Base-by-base conservation (phyloP, 1,139 yeast species). In the Lodderomyces metapsilosis region DNA sequence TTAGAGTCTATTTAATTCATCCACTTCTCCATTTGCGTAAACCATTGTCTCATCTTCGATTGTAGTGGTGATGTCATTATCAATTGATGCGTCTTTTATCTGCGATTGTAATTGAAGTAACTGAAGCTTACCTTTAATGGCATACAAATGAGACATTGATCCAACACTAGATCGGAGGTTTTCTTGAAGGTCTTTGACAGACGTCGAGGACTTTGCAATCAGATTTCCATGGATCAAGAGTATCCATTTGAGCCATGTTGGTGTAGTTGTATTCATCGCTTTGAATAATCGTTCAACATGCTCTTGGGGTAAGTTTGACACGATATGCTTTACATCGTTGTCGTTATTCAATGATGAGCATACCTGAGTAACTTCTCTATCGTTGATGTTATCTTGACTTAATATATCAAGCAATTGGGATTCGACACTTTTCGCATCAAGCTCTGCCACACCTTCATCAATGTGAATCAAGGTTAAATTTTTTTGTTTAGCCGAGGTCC, bases 231-330 rank as follows among this genome's bases (percentile, higher is more conserved):
- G 71, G 10, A 66, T 53, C 23, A 77, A 56, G 32, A 78, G 58
- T 9, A 76, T 45, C 75, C 77, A 74, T 53, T 74, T 74, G 45
- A 78, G 60, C 83, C 82, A 78, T 12, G 70, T 42, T 3, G 71
- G 62, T 31, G 68, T 54, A 4, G 61, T 51, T 5, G 61, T 48
- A 31, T 61, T 60, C 13, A 77, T 52, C 12, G 61, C 54, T 3
- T 54, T 56, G 45, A 76, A 72, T 20, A 78, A 53, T 12, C 46
- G 46, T 25, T 54, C 50, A 22, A 37, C 35, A 16, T 37, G 36
- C 22, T 40, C 36, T 15, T 31, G 13, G 11, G 43, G 24, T 11
- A 45, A 35, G 2, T 25, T 22, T 24, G 43, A 38, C 28, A 74
- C 56, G 5, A 66, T 53, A n/a, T 62, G 56, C 50, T 68, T 73